Base-by-base conservation (phyloP, 208 protist species). In the Angomonas desouzai region DNA sequence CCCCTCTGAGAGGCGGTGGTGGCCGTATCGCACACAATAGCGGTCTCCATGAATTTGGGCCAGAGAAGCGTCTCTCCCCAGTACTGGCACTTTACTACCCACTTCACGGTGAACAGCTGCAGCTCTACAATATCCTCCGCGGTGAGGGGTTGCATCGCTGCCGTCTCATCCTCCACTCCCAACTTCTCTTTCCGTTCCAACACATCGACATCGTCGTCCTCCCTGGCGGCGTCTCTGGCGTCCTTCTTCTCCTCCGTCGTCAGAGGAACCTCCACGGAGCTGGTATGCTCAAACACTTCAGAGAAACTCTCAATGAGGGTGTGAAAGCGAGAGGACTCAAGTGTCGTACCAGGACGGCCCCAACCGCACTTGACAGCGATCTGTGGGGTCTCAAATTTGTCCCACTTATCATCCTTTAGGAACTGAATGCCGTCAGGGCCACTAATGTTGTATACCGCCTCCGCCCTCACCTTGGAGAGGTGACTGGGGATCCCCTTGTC, bases 91-190 rank as follows among this genome's bases (percentile, higher is more conserved):
- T 7, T 36, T 53, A 9, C 30, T 62, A 16, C 72, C 76, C 11
- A 69, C 68, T 28, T 76, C 53, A 11, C 92, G 79, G 55, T 97
- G 92, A 66, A 97, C 10, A 97, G 74, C 62, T 96, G 92, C 36
- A 97, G 45, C 59, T 97, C 91, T 7, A 93, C 67, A 1, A 78
- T 68, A 40, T 84, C 77, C 23, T 71, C 64, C 2, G 45, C 16
- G 30, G 25, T 22, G 13, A 60, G 55, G 13, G 55, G 55, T 25
- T 20, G 55, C n/a, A 36, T 36, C 30, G 33, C 30, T 16, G 23
- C n/a, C 32, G 28, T 23, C n/a, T 45, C 48, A 10, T 55, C 32
- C 16, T 6, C 57, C 49, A 1, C 33, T 7, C 48, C 62, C 7
- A 13, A 20, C 0, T 3, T 62, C 30, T 16, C 53, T 48, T 1